Evolutionary conservation across 176 grass and related monocot species (phyloP).

Genomic region (Bonia amplexicaulis): DNA sequence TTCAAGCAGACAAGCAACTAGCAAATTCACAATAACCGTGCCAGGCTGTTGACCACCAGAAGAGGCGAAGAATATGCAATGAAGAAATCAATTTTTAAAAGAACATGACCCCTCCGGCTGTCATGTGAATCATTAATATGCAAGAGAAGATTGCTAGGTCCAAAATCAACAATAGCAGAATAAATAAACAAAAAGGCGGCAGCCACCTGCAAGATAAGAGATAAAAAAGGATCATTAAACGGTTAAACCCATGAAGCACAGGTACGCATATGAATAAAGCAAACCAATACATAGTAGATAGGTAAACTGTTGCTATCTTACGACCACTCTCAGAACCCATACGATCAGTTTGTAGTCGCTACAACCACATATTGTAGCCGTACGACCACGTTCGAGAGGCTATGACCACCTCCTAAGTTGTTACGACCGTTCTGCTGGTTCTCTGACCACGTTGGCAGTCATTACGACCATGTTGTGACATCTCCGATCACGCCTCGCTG

Average conservation of each 20-base stretch:
- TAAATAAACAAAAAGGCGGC: not conserved
- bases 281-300: not conserved
- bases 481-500: no score
- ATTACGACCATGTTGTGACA: no score
- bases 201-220: slow-evolving; percentile 43
- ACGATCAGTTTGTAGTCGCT: no score
- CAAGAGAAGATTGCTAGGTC: slow-evolving; percentile 19
- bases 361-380: no score
- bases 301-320: no score
- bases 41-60: not conserved
- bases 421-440: no score
- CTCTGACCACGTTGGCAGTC: no score
- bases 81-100: slow-evolving; percentile 3
- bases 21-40: not conserved
- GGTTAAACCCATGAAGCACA: not conserved
- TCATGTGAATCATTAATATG: not conserved
- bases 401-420: no score
- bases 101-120: not conserved
- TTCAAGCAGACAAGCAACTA: not conserved
- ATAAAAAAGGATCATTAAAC: not conserved
- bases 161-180: slow-evolving; percentile 7
- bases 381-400: no score
- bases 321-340: no score
- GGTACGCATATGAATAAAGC: not conserved
- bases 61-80: not conserved